Evolutionary conservation across 2,329 filamentous ascomycete species (phyloP), one percentile per base, ranked within the genome.

Genomic region (Sporothrix mexicana): DNA sequence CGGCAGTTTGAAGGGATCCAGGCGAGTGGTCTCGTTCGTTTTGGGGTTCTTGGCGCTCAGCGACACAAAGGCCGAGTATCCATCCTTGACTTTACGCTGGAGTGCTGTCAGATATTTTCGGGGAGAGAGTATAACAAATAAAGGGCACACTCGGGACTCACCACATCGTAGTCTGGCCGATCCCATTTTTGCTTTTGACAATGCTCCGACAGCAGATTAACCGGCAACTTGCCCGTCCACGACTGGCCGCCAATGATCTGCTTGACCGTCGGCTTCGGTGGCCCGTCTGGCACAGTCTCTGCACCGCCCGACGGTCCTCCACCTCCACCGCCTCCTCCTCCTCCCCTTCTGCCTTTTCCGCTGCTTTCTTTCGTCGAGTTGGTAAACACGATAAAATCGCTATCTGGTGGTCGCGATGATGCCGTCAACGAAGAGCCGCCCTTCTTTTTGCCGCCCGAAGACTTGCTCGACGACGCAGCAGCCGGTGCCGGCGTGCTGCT

Each of bases 181-280:
- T 94, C 93, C 96, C 96, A 99, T 80, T 93, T 94, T 81, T 97
- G 93, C 81, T 95, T 97, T 83, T 97, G 94, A 78, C 95, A 98
- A 82, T 97, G 93, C 85, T 98, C 96, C 49, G 93, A 93, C 75
- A 98, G 88, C 78, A 98, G 87, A 80, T 97, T 98, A 76, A 98
- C 93, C 0, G 96, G 96, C 45, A 99, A 85, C 81, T 99, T 99
- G 55, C 96, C 96, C 0, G 96, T 99, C 96, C 96, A 99, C 77
- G 94, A 98, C 73, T 94, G 90, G 67, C 96, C 96, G 57, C 94
- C 96, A 79, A 99, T 97, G 76, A 99, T 85, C 77, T 97, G 93
- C 81, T 92, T 91, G 61, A 88, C 87, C 1, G 90, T 90, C 15
- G 88, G 89, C 77, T 90, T 89, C 0, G 87, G 87, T 3, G 86